Percentiles rank a stretch among this genome's conserved stretches.
Conservation (phyloP, 129 eudicot species). For the Sambucus nigra region DNA sequence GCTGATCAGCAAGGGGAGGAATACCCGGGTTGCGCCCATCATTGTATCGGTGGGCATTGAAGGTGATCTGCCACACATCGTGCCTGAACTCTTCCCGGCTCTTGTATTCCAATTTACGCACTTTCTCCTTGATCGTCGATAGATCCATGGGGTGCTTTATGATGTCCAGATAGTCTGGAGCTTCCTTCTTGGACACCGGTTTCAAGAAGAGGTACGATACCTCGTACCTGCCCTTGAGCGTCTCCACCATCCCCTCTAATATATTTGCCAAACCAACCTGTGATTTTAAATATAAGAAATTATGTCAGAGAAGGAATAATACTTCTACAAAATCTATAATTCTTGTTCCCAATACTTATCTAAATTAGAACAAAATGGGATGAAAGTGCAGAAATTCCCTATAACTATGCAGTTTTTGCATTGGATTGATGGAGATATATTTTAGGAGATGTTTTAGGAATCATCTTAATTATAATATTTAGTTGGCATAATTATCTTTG, state of each 20-base stretch:
- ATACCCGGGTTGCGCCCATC: slow-evolving; percentile 66
- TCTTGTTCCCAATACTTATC: no score
- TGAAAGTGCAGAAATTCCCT: no score
- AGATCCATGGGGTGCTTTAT: slow-evolving; percentile 77
- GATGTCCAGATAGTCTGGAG: slow-evolving; percentile 64
- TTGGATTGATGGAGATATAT: no score
- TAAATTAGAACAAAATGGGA: no score
- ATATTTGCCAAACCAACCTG: slow-evolving; percentile 83
- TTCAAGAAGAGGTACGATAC: slow-evolving; percentile 67
- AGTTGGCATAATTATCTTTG: no score
- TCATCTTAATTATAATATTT: no score
- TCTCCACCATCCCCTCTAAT: slow-evolving; percentile 59
- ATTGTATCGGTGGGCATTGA: slow-evolving; percentile 70
- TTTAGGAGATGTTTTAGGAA: no score
- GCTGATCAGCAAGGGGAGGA: slow-evolving; percentile 87
- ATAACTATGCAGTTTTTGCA: no score
- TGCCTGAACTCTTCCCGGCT: slow-evolving; percentile 63
- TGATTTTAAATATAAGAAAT: no score
- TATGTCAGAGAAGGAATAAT: no score
- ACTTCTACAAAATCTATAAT: no score
- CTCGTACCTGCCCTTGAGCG: slow-evolving; percentile 34
- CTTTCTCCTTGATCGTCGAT: slow-evolving; percentile 70
- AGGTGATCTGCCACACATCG: slow-evolving; percentile 69
- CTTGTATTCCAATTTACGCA: slow-evolving; percentile 67
- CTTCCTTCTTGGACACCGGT: slow-evolving; percentile 85